phyloP scores from a whole-genome alignment of 2,329 filamentous ascomycete species.

The Aspergillus versicolor region DNA sequence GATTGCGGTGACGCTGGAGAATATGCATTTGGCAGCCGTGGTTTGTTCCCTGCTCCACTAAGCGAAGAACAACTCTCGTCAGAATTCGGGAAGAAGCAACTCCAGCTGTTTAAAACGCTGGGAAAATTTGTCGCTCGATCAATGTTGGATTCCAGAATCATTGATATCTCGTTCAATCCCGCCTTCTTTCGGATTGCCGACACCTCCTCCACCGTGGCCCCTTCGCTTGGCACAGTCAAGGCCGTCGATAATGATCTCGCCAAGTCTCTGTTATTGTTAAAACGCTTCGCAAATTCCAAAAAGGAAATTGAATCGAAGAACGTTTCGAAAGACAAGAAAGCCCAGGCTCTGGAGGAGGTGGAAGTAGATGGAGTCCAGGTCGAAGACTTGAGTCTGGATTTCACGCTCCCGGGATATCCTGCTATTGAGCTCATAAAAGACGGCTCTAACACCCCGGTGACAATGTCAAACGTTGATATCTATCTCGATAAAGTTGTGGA shows the following conservation, averaged over 20 bases:
- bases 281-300: conserved; percentile 81
- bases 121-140: conserved; percentile 97
- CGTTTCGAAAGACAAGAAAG: conserved; percentile 69
- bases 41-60: conserved; percentile 89
- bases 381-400: conserved; percentile 88
- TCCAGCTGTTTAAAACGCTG: conserved; percentile 87
- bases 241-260: conserved; percentile 84
- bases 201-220: conserved; percentile 64
- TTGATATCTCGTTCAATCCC: conserved; percentile 95
- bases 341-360: conserved; percentile 66
- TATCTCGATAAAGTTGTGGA: conserved; percentile 91
- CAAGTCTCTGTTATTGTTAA: conserved; percentile 79
- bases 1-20: conserved; percentile 71
- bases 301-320: conserved; percentile 74
- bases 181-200: conserved; percentile 96
- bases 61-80: conserved; percentile 71
- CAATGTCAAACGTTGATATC: conserved; percentile 83
- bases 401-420: conserved; percentile 89
- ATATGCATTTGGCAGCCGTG: conserved; percentile 79
- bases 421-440: conserved; percentile 76
- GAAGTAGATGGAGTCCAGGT: conserved; percentile 73
- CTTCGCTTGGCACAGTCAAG: conserved; percentile 85
- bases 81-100: conserved; percentile 80
- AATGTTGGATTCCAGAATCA: conserved; percentile 97
- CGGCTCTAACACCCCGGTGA: conserved; percentile 73